phyloP scores from a whole-genome alignment of 257 asterid species.

The Ballota nigra region DNA sequence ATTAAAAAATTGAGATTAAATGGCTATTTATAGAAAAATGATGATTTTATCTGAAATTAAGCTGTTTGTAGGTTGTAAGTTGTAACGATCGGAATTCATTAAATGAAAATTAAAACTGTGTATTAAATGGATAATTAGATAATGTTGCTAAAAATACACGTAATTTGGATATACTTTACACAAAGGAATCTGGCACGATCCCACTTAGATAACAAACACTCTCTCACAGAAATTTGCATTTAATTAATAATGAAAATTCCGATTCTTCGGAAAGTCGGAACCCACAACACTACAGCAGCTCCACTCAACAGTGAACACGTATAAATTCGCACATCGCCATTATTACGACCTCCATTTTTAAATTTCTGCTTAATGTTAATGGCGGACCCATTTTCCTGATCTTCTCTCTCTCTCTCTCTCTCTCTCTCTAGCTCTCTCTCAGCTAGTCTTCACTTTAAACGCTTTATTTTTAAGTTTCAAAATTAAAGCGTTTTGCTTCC shows the following conservation, averaged over 20 bases:
- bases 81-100: no score
- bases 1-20: no score
- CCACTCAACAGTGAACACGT: not conserved
- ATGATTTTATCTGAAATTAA: no score
- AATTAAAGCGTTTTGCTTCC: conserved; percentile 14
- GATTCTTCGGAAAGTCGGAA: no score
- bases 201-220: not conserved
- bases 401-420: conserved; percentile 21
- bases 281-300: not conserved
- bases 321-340: not conserved
- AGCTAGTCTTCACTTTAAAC: conserved; percentile 6
- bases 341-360: conserved; percentile 6
- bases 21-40: no score
- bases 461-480: conserved; percentile 19
- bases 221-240: not conserved
- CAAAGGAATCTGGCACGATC: not conserved
- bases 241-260: not conserved
- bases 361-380: conserved; percentile 19
- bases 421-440: not conserved
- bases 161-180: no score
- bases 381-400: conserved; percentile 35
- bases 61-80: no score
- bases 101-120: no score
- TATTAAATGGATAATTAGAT: no score
- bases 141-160: no score